phyloP scores from a whole-genome alignment of 441 rosid genomes.

The Erysimum pusillum region DNA sequence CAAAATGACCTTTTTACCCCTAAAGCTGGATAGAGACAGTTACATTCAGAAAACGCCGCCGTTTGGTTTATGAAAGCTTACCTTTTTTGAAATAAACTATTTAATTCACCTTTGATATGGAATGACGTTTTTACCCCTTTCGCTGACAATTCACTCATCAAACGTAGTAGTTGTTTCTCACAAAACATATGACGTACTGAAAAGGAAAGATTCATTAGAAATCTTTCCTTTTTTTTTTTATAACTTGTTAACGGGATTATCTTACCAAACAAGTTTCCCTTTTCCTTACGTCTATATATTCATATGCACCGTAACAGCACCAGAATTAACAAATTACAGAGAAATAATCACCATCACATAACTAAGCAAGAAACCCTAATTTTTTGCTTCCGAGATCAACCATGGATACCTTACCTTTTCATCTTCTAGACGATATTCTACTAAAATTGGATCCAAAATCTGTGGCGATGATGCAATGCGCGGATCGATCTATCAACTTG shows the following conservation, averaged over 20 bases:
- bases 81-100: no score
- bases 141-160: neutral
- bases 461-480: neutral
- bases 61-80: neutral
- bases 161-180: neutral
- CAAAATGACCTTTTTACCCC: conserved; percentile 19
- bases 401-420: neutral
- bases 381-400: neutral
- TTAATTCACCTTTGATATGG: no score
- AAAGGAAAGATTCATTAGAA: neutral
- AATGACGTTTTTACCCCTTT: neutral
- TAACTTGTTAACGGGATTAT: neutral
- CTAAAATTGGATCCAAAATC: neutral
- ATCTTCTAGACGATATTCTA: neutral
- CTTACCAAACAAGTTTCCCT: neutral
- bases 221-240: conserved; percentile 7
- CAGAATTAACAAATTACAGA: neutral
- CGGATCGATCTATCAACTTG: neutral
- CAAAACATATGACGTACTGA: neutral
- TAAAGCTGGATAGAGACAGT: neutral
- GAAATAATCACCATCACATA: neutral
- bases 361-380: neutral
- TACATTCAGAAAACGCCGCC: neutral
- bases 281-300: neutral
- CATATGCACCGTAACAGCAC: neutral